Percentiles rank a stretch among this genome's conserved stretches.
These are phyloP conservation scores for Penicillium antarcticum DNA, from an alignment of 495 filamentous ascomycete species.

Conservation along the genomic window DNA sequence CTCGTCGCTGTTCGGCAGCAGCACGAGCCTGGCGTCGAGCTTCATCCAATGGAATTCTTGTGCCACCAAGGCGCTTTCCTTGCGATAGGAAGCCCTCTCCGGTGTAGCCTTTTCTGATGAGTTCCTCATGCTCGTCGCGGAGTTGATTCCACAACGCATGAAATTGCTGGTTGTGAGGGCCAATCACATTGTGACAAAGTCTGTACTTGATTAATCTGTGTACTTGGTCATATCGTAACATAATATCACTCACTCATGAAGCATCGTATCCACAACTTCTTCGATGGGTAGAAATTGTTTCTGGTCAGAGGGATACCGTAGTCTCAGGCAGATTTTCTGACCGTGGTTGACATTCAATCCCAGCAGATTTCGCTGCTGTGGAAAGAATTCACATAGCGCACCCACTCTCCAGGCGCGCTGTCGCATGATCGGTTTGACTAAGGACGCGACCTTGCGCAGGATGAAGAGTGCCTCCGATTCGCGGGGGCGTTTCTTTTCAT, in stretches of 20 bases:
- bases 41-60: conserved; percentile 66
- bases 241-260: conserved; percentile 66
- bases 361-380: conserved; percentile 67
- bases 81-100: conserved; percentile 84
- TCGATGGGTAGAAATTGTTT: conserved; percentile 79
- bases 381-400: conserved; percentile 82
- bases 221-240: neutral
- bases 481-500: conserved; percentile 68
- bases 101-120: conserved; percentile 79
- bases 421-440: conserved; percentile 95
- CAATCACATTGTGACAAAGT: conserved; percentile 81
- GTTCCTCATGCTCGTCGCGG: conserved; percentile 75
- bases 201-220: conserved; percentile 23
- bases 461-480: conserved; percentile 78
- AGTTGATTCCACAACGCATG: conserved; percentile 85
- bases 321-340: conserved; percentile 75
- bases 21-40: conserved; percentile 70
- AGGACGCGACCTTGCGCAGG: conserved; percentile 77
- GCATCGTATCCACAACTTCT: conserved; percentile 82
- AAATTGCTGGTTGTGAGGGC: conserved; percentile 80
- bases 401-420: conserved; percentile 78
- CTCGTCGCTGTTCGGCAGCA: conserved; percentile 70
- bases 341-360: conserved; percentile 79
- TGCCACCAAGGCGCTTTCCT: conserved; percentile 71
- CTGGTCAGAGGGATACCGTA: conserved; percentile 74